These are phyloP conservation scores for Salix dunnii DNA, from an alignment of 345 rosid species.

Conservation along the genomic window DNA sequence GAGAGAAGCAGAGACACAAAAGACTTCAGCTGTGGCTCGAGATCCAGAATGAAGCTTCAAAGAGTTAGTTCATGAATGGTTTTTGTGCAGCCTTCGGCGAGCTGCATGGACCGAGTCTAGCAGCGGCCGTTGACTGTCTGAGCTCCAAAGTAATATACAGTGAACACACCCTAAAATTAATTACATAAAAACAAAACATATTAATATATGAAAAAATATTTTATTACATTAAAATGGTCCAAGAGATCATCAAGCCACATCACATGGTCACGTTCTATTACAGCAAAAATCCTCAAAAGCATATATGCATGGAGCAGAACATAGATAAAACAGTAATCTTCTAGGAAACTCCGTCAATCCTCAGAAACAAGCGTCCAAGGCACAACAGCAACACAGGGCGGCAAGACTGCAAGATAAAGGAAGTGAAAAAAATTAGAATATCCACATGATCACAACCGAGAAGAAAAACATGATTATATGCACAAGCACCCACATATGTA, in stretches of 20 bases:
- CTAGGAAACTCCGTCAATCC: not conserved
- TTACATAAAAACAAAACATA: not conserved
- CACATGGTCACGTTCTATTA: not conserved
- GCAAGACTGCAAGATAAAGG: slow-evolving; percentile 49
- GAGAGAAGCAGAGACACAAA: no score
- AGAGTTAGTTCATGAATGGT: no score
- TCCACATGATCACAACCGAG: not conserved
- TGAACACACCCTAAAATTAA: no score
- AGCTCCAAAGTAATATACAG: no score
- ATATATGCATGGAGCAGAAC: not conserved
- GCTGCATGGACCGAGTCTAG: no score
- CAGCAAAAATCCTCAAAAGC: not conserved
- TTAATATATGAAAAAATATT: not conserved
- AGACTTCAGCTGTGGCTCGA: no score
- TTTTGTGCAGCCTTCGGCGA: no score
- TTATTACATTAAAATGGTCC: not conserved
- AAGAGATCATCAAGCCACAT: not conserved
- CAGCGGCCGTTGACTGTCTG: no score
- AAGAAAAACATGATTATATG: no score
- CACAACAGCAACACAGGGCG: slow-evolving; percentile 72
- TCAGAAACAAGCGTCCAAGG: slow-evolving; percentile 60
- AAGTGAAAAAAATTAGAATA: not conserved
- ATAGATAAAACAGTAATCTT: not conserved
- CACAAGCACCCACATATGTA: no score
- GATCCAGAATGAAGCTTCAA: no score